A percentile compares a stretch with the other conserved stretches of the same genome.
phyloP scores from a whole-genome alignment of 1,284 basidiomycete genomes.

The Veloboletus limbatus region DNA sequence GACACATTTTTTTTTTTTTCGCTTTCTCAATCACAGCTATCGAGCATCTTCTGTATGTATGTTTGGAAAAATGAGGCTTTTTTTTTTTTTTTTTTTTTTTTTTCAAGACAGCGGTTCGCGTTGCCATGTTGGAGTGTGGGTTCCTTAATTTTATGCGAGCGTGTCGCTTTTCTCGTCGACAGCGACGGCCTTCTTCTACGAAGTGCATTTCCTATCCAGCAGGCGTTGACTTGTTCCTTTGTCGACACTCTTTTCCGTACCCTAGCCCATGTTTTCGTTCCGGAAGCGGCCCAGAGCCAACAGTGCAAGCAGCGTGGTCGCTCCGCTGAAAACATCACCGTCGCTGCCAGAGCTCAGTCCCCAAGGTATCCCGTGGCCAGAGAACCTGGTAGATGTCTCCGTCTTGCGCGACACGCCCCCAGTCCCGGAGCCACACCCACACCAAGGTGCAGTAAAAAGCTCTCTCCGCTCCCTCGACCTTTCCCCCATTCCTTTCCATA shows the following conservation, averaged over 20 bases:
- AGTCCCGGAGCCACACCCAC: conserved; percentile 32
- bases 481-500: conserved; percentile 69
- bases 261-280: conserved; percentile 63
- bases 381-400: conserved; percentile 67
- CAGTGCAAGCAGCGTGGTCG: conserved; percentile 42
- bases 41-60: conserved; percentile 41
- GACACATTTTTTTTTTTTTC: conserved; percentile 12
- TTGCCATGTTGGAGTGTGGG: conserved; percentile 26
- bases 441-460: conserved; percentile 64
- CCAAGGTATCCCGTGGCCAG: conserved; percentile 77
- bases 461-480: conserved; percentile 51
- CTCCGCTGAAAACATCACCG: conserved; percentile 53
- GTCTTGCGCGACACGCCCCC: conserved; percentile 51
- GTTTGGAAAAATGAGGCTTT: conserved; percentile 32
- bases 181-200: conserved; percentile 24
- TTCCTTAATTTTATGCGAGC: conserved; percentile 28
- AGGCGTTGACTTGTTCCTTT: conserved; percentile 15
- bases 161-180: conserved; percentile 13
- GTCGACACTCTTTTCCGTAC: conserved; percentile 23
- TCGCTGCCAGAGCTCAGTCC: conserved; percentile 72
- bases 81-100: no score
- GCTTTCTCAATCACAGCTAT: conserved; percentile 28
- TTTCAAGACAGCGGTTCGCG: no score
- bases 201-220: conserved; percentile 18
- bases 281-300: conserved; percentile 50